Percentiles rank a stretch among this genome's conserved stretches.
phyloP scores from a whole-genome alignment of 2,329 filamentous ascomycete species.

The Onygenales sp. region DNA sequence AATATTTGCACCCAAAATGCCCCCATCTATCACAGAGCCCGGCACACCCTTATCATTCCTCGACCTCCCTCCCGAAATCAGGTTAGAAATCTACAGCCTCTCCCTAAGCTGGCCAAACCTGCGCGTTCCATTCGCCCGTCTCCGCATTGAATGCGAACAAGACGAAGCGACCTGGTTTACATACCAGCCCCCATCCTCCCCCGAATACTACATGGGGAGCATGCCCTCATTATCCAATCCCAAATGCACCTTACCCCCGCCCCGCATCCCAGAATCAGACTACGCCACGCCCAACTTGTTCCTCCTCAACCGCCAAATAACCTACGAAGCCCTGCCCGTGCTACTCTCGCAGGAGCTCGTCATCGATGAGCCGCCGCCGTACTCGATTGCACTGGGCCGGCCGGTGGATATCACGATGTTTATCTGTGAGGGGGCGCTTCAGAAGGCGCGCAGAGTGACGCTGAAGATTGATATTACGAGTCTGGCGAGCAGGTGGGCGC shows the following conservation, averaged over 20 bases:
- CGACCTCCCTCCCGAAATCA: constrained; percentile 1
- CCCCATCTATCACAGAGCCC: not conserved
- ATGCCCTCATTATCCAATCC: not conserved
- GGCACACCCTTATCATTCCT: not conserved
- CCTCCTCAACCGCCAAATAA: constrained; percentile 25
- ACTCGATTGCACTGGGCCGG: constrained; percentile 2
- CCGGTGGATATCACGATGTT: constrained; percentile 13
- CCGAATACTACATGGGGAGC: not conserved
- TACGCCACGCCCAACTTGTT: constrained; percentile 21
- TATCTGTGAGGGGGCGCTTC: constrained; percentile 10
- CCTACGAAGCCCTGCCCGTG: constrained; percentile 18
- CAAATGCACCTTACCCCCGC: not conserved
- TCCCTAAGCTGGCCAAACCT: constrained; percentile 1
- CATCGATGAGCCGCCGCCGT: constrained; percentile 12
- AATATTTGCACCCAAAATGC: not conserved
- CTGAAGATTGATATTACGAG: constrained; percentile 8
- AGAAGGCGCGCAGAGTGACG: constrained; percentile 10
- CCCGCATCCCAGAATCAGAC: not conserved
- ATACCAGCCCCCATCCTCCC: not conserved
- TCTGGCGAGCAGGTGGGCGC: constrained; percentile 3
- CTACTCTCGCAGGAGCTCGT: constrained; percentile 20
- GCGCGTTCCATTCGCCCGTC: not conserved
- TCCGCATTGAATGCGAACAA: not conserved
- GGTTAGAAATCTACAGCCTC: not conserved
- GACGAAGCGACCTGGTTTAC: not conserved